Percentiles rank a stretch among this genome's conserved stretches.
Evolutionary conservation across 1,139 yeast genomes (phyloP).

Genomic region (Hanseniaspora sp.): DNA sequence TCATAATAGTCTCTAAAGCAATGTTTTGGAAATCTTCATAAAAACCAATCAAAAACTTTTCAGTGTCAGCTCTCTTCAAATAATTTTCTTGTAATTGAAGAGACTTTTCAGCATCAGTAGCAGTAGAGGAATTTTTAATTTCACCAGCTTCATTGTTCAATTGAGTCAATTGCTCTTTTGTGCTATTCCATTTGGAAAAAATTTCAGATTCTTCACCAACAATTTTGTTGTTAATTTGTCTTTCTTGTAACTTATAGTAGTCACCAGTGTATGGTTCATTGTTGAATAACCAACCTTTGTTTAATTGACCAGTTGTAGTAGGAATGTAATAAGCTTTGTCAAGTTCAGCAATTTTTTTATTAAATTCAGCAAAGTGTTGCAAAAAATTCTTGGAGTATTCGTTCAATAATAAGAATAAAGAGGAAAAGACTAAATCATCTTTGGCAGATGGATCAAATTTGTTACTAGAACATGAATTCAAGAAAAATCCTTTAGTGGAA

Average conservation of each 20-base stretch:
- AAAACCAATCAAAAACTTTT: slow-evolving; percentile 60
- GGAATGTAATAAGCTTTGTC: slow-evolving; percentile 48
- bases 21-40: slow-evolving; percentile 64
- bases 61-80: slow-evolving; percentile 47
- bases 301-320: slow-evolving; percentile 50
- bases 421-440: slow-evolving; percentile 25
- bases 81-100: not conserved
- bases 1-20: slow-evolving; percentile 71
- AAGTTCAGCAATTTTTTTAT: slow-evolving; percentile 35
- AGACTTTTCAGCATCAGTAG: slow-evolving; percentile 1
- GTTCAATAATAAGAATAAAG: slow-evolving; percentile 29
- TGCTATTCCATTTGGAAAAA: slow-evolving; percentile 7
- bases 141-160: not conserved
- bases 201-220: slow-evolving; percentile 5
- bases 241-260: slow-evolving; percentile 24
- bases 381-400: slow-evolving; percentile 32
- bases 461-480: slow-evolving; percentile 55
- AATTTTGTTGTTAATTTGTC: slow-evolving; percentile 21
- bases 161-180: not conserved
- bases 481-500: slow-evolving; percentile 64
- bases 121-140: not conserved
- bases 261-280: slow-evolving; percentile 21
- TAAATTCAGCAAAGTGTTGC: slow-evolving; percentile 32
- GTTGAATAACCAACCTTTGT: slow-evolving; percentile 61
- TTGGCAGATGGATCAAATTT: slow-evolving; percentile 59